Conservation (phyloP, 495 filamentous ascomycete genomes). For the Penicillium pancosmium region DNA sequence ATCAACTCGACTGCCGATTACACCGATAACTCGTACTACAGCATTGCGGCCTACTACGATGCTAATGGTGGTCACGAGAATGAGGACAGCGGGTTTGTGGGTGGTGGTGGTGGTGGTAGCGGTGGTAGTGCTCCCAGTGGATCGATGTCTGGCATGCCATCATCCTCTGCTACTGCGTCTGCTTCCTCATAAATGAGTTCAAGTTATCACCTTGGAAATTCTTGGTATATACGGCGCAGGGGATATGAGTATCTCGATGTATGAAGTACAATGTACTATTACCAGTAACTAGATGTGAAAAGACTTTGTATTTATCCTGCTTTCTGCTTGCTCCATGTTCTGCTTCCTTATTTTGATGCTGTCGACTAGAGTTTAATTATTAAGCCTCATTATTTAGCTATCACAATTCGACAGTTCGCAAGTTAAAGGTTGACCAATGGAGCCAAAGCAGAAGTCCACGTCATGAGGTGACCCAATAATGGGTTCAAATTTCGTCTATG, state of each 20-base stretch:
- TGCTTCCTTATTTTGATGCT: too few species aligned
- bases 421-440: too few species aligned
- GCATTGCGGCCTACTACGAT: conserved; percentile 40
- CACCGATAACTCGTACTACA: conserved; percentile 42
- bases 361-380: too few species aligned
- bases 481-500: too few species aligned
- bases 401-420: too few species aligned
- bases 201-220: too few species aligned
- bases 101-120: conserved; percentile 20
- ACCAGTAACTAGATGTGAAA: neutral
- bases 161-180: conserved; percentile 7
- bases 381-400: too few species aligned
- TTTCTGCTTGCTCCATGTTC: too few species aligned
- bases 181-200: neutral
- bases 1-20: conserved; percentile 55
- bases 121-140: conserved; percentile 24
- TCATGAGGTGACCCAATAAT: too few species aligned
- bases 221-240: neutral
- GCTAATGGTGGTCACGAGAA: conserved; percentile 38
- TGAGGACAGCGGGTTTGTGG: conserved; percentile 20
- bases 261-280: neutral
- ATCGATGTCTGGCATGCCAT: conserved; percentile 23
- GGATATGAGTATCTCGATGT: neutral
- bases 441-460: too few species aligned
- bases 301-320: neutral